phyloP scores from a whole-genome alignment of 1,139 yeast species.

The Saccharomyces hybrid region DNA sequence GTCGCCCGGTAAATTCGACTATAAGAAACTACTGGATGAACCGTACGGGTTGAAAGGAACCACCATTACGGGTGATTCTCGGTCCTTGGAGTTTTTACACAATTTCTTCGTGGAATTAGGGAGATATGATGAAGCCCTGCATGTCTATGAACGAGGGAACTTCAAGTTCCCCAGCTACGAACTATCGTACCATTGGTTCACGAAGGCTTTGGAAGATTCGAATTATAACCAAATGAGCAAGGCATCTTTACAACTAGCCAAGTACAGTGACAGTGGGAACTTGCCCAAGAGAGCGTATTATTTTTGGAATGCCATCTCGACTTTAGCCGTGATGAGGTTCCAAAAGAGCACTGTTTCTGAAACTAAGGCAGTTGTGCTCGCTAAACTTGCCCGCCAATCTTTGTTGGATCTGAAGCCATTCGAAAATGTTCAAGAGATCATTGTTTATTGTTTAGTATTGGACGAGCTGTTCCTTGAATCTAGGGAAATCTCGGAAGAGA shows the following conservation, averaged over 20 bases:
- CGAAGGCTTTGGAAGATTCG: constrained; percentile 20
- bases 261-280: constrained; percentile 11
- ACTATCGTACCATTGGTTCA: constrained; percentile 25
- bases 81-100: constrained; percentile 23
- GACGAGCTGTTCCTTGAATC: constrained; percentile 20
- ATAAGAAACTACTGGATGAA: constrained; percentile 13
- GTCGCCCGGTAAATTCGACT: constrained; percentile 23
- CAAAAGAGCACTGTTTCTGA: constrained; percentile 14
- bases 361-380: constrained; percentile 20
- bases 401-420: constrained; percentile 22
- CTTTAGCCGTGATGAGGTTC: constrained; percentile 20
- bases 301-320: constrained; percentile 29
- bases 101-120: constrained; percentile 23
- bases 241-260: constrained; percentile 23
- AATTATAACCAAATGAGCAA: constrained; percentile 23
- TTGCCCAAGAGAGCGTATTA: constrained; percentile 16
- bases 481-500: constrained; percentile 16
- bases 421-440: constrained; percentile 25
- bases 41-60: constrained; percentile 17
- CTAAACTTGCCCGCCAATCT: constrained; percentile 21
- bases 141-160: constrained; percentile 24
- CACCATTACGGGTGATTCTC: constrained; percentile 20
- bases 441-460: constrained; percentile 27
- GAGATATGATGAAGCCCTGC: constrained; percentile 21
- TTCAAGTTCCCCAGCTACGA: constrained; percentile 24